Base-by-base conservation (phyloP, 768 basidiomycete species). In the Boletus tomentosulus region DNA sequence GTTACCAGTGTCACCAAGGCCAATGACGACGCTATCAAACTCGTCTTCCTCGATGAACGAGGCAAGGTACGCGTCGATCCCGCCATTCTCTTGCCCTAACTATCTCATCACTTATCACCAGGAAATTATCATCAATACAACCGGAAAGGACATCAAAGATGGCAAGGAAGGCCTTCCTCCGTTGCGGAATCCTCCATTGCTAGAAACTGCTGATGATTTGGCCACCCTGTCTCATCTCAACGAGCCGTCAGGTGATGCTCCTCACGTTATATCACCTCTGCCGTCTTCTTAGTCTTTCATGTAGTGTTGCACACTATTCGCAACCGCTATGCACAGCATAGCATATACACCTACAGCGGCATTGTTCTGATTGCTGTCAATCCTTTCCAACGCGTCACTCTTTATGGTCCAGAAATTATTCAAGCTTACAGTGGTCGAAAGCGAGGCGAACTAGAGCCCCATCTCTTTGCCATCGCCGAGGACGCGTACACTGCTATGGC, bases 351-450 rank as follows among this genome's bases (percentile, higher is more conserved):
- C 31, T 99, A 98, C 75, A 95, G 92, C 58, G 97, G 97, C 62
- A 99, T 98, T 61, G 96, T 98, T 57, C 83, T 99, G 60, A 97
- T 99, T 68, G 97, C 97, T 50, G 86, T 99, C 75, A 99, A 99
- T 73, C 97, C 97, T 45, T 99, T 99, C 73, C 91, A 95, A 73
- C 90, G 94, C 66, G 88, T 99, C 65, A 91, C 93, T 25, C 86
- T 98, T 55, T 99, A 99, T 77, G 92, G 92, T 6, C 91, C 92
- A 22, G 93, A 97, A 68, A 91, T 97, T 66, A 96, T 99, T 19
- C 95, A 98, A 72, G 93, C 94, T 13, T 99, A 99, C 70, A 89
- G 87, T 57, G 94, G 92, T 50, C 77, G 92, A 49, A 84, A 84
- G 66, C 86, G 94, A 70, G 96, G 96, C 38, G 97, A 98, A 56